Evolutionary conservation across 2,329 filamentous ascomycete species (phyloP).

Genomic region (Lojkania enalia): DNA sequence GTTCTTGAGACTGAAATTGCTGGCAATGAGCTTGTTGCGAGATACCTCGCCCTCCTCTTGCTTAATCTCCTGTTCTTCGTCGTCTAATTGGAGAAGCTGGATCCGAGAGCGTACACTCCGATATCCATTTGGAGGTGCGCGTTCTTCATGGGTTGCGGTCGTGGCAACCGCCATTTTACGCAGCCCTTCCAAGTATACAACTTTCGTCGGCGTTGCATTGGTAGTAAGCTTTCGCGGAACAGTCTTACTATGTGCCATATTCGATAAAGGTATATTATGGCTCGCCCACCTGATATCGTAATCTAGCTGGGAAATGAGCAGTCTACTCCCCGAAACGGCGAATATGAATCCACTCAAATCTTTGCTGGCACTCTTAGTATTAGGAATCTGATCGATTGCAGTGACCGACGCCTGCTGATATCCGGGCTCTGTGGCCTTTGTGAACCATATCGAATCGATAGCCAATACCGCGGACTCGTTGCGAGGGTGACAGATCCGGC

Average conservation of each 20-base stretch:
- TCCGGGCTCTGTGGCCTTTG: conserved; percentile 28
- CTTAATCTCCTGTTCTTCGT: conserved; percentile 27
- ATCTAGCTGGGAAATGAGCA: conserved; percentile 54
- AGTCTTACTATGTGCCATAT: conserved; percentile 14
- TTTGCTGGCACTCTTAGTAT: conserved; percentile 30
- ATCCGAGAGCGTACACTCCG: conserved; percentile 44
- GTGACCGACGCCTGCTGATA: conserved; percentile 38
- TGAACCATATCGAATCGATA: conserved; percentile 46
- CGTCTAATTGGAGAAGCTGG: conserved; percentile 28
- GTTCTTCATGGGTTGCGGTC: conserved; percentile 38
- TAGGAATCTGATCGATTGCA: conserved; percentile 37
- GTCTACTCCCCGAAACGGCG: conserved; percentile 51
- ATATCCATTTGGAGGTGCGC: conserved; percentile 33
- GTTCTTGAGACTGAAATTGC: conserved; percentile 59
- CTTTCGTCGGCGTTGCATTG: conserved; percentile 31
- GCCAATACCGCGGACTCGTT: conserved; percentile 14
- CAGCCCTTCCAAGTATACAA: conserved; percentile 52
- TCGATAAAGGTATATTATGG: conserved; percentile 1
- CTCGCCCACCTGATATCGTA: conserved; percentile 30
- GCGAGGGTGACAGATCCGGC: conserved; percentile 30
- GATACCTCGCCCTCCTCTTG: conserved; percentile 24
- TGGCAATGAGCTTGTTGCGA: conserved; percentile 48
- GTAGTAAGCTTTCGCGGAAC: conserved; percentile 34
- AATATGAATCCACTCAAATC: conserved; percentile 50
- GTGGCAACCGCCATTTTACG: conserved; percentile 56